Evolutionary conservation across 495 filamentous ascomycete genomes (phyloP).

Genomic region (Xylaria cubensis): DNA sequence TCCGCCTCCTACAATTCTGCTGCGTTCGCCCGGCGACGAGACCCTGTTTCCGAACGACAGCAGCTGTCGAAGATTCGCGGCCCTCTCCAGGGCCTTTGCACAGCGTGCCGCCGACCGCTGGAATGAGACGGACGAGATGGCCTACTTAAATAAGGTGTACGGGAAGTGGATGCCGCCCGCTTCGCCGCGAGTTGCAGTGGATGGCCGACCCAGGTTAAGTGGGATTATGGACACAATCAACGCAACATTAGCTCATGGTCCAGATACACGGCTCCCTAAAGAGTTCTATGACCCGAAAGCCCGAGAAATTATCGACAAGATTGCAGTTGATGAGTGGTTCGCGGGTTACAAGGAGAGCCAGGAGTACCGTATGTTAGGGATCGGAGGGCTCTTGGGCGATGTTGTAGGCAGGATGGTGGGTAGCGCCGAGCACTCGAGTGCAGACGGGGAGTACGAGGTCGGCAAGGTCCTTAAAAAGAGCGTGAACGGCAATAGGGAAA

Average conservation of each 20-base stretch:
- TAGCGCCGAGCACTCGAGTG: conserved; percentile 66
- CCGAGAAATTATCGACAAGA: conserved; percentile 72
- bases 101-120: conserved; percentile 79
- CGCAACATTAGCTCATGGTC: conserved; percentile 83
- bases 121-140: conserved; percentile 85
- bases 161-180: conserved; percentile 85
- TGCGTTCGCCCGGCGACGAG: conserved; percentile 76
- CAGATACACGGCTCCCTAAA: conserved; percentile 73
- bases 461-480: conserved; percentile 44
- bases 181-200: conserved; percentile 73
- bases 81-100: conserved; percentile 81
- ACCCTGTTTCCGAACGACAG: conserved; percentile 91
- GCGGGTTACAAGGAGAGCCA: conserved; percentile 79
- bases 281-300: conserved; percentile 88
- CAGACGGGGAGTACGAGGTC: conserved; percentile 60
- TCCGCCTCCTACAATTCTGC: conserved; percentile 76
- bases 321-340: conserved; percentile 93
- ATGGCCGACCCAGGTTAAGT: conserved; percentile 80
- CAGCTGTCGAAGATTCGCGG: conserved; percentile 82
- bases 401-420: conserved; percentile 84
- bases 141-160: conserved; percentile 75
- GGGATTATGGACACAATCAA: conserved; percentile 97
- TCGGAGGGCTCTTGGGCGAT: conserved; percentile 84
- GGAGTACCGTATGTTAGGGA: conserved; percentile 87
- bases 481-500: conserved; percentile 60